Base-by-base conservation (phyloP, 495 filamentous ascomycete genomes). In the Aspergillus avenaceus region DNA sequence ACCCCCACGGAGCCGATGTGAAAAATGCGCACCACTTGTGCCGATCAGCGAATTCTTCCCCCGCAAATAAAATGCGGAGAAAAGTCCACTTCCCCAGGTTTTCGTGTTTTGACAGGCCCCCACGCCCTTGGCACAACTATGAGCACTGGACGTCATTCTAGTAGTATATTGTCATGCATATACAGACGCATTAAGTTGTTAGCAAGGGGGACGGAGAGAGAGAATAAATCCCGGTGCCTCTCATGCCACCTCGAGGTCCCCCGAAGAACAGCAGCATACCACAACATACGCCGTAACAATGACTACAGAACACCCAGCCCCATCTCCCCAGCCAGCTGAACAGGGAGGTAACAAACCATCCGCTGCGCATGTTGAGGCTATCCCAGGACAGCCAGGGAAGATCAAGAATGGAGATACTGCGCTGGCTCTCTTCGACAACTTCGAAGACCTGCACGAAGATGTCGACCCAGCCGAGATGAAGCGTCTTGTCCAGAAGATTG, bases 401-500 rank as follows among this genome's bases (percentile, higher is more conserved):
- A 53, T 61, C 19, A 47, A 49, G 32, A 52, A 69, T 59, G 66
- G 62, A 3, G 68, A 71, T 23, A 61, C 62, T 6, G 68, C 68
- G 0, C 52, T 66, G 28, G 62, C 66, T 2, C 41, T 71, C 2
- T 66, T 69, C 26, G 53, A 50, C 6, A 58, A 59, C 12, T 41
- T 49, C 9, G 57, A 61, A n/a, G 63, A 59, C 0, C 54, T 63
- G 27, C 52, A 69, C 5, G 70, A 72, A 36, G 50, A 53, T 4
- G 64, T 71, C 27, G 69, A 76, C 34, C 61, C 63, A 0, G 65
- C 45, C 2, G 72, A 77, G 41, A 72, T 72, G 52, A 66, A 52
- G 27, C 61, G 56, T 26, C 58, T 80, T 1, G 68, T 76, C 25
- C 64, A 69, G 32, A 80, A 75, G 61, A 73, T 79, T 16, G 75